Percentiles rank a stretch among this genome's conserved stretches.
Evolutionary conservation across 1,284 basidiomycete species (phyloP).

Genomic region (Meripilus lineatus): DNA sequence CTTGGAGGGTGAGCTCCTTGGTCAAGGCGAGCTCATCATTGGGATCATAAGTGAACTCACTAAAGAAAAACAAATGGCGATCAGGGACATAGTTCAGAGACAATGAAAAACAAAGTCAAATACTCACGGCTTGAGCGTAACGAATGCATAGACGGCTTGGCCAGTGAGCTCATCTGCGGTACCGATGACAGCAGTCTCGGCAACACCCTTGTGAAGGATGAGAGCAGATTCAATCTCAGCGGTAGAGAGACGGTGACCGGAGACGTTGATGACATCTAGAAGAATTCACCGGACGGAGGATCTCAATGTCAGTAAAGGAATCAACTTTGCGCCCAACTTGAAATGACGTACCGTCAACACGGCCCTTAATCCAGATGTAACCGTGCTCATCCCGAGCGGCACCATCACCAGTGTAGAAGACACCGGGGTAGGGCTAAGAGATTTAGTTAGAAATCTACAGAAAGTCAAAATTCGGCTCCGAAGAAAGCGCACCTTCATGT

Average conservation of each 20-base stretch:
- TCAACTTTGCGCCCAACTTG: conserved; percentile 8
- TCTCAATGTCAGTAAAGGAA: conserved; percentile 2
- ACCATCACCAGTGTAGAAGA: conserved; percentile 97
- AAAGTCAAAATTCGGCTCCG: background rate
- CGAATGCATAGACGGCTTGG: conserved; percentile 84
- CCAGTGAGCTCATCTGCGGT: conserved; percentile 86
- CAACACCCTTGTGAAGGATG: conserved; percentile 91
- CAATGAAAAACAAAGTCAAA: background rate
- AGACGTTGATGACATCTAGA: conserved; percentile 86
- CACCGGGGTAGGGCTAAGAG: conserved; percentile 70
- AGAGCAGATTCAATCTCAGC: conserved; percentile 97
- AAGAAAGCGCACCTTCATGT: conserved; percentile 62
- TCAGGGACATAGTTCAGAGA: background rate
- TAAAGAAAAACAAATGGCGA: conserved; percentile 20
- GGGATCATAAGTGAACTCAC: conserved; percentile 77
- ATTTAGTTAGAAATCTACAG: conserved; percentile 1
- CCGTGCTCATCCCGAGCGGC: conserved; percentile 93
- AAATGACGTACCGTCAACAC: conserved; percentile 80
- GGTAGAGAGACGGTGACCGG: conserved; percentile 94
- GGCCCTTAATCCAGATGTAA: conserved; percentile 98
- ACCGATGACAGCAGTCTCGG: conserved; percentile 89
- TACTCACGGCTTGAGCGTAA: conserved; percentile 51
- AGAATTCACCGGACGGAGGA: background rate
- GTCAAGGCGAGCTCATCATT: conserved; percentile 65
- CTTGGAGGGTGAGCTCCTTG: conserved; percentile 92